Conservation (phyloP, 192 early-diverging fungal genomes). For the Backusella sp. region DNA sequence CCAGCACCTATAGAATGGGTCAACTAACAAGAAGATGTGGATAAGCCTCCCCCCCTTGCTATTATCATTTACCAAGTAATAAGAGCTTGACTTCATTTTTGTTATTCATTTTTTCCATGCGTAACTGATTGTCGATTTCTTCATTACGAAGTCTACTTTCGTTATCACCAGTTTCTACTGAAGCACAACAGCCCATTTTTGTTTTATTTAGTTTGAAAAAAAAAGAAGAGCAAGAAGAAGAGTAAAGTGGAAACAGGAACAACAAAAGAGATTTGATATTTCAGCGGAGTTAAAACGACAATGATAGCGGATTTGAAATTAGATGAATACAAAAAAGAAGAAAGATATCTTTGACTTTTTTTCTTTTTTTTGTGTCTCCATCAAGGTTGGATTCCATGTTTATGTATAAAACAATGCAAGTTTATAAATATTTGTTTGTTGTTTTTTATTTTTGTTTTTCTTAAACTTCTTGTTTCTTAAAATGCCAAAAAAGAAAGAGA, state of each 20-base stretch:
- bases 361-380: neutral
- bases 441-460: neutral
- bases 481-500: neutral
- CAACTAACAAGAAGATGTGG: neutral
- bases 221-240: neutral
- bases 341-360: no score
- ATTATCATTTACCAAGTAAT: slow-evolving; percentile 63
- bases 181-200: slow-evolving; percentile 85
- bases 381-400: neutral
- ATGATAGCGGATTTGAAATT: neutral
- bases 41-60: neutral
- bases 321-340: neutral
- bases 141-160: slow-evolving; percentile 81
- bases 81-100: slow-evolving; percentile 96
- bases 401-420: neutral
- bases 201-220: neutral
- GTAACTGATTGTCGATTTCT: slow-evolving; percentile 86
- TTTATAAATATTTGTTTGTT: neutral
- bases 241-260: neutral
- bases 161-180: slow-evolving; percentile 67
- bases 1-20: slow-evolving; percentile 57
- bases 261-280: neutral
- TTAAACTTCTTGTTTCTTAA: neutral
- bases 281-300: neutral
- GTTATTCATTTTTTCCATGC: slow-evolving; percentile 69